Evolutionary conservation across 2,329 filamentous ascomycete species (phyloP).

Genomic region (Bisporella sp.): DNA sequence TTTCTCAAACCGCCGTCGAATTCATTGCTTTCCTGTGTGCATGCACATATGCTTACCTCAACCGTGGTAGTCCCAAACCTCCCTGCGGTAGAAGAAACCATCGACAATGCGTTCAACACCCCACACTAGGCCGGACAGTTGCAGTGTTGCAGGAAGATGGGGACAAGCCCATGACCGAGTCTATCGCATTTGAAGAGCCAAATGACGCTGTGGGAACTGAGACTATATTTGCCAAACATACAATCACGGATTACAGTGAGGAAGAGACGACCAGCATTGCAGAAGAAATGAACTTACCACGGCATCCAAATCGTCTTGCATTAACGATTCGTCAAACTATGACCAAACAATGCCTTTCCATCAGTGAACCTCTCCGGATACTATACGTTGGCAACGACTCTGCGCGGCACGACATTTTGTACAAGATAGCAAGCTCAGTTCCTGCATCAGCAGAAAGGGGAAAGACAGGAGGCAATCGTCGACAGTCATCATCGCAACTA

Average conservation of each 20-base stretch:
- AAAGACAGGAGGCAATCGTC: constrained; percentile 24
- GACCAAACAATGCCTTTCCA: constrained; percentile 37
- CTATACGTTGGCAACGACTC: constrained; percentile 41
- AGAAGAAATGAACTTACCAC: constrained; percentile 25
- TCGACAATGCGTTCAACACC: constrained; percentile 22
- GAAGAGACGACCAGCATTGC: constrained; percentile 32
- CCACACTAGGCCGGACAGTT: constrained; percentile 26
- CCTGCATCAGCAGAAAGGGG: constrained; percentile 32
- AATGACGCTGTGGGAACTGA: constrained; percentile 28
- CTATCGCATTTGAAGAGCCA: constrained; percentile 41
- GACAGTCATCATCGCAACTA: constrained; percentile 33
- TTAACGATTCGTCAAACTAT: constrained; percentile 42
- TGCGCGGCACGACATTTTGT: constrained; percentile 34
- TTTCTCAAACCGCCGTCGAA: too few relatives aligned
- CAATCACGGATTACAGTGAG: constrained; percentile 36
- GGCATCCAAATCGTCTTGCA: constrained; percentile 31
- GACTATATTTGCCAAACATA: constrained; percentile 40
- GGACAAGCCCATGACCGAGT: constrained; percentile 23
- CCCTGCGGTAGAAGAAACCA: constrained; percentile 17
- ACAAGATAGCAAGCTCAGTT: constrained; percentile 42
- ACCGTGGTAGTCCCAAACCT: constrained; percentile 14
- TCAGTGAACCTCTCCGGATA: constrained; percentile 39
- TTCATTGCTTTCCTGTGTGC: too few relatives aligned
- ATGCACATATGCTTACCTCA: background rate
- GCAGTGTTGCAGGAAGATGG: constrained; percentile 21